A percentile compares a stretch with the other conserved stretches of the same genome.
Evolutionary conservation across 768 basidiomycete species (phyloP).

Genomic region (Termitomyces sp.): DNA sequence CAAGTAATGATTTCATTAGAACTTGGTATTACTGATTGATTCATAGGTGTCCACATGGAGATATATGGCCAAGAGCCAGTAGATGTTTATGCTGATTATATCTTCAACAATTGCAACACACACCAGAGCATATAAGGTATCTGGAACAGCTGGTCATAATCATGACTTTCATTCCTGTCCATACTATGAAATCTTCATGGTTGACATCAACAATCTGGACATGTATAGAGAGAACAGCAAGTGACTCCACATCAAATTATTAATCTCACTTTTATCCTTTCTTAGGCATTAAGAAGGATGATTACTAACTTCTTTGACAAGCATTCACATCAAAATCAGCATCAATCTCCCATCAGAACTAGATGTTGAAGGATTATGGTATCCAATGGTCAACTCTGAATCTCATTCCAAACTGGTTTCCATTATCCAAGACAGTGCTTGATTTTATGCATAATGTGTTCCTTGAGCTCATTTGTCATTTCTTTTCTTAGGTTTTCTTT

Average conservation of each 20-base stretch:
- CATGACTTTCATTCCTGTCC: background rate
- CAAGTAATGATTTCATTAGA: background rate
- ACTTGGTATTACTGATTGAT: background rate
- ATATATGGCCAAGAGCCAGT: background rate
- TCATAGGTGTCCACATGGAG: background rate
- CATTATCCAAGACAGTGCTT: too few relatives aligned
- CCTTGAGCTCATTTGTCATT: background rate
- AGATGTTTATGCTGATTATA: background rate
- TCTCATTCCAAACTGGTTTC: too few relatives aligned
- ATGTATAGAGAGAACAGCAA: background rate
- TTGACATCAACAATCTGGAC: background rate
- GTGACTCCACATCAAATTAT: background rate
- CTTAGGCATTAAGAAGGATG: background rate
- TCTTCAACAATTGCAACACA: background rate
- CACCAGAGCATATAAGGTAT: background rate
- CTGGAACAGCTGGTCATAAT: background rate
- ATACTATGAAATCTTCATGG: background rate
- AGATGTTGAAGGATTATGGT: background rate
- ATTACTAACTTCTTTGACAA: background rate
- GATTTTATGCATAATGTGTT: background rate
- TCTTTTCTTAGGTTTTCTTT: background rate
- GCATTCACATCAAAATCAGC: background rate
- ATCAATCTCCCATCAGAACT: background rate
- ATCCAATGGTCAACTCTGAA: background rate
- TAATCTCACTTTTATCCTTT: background rate